Evolutionary conservation across 2,329 filamentous ascomycete species (phyloP).

Genomic region (Verticillium nubilum): DNA sequence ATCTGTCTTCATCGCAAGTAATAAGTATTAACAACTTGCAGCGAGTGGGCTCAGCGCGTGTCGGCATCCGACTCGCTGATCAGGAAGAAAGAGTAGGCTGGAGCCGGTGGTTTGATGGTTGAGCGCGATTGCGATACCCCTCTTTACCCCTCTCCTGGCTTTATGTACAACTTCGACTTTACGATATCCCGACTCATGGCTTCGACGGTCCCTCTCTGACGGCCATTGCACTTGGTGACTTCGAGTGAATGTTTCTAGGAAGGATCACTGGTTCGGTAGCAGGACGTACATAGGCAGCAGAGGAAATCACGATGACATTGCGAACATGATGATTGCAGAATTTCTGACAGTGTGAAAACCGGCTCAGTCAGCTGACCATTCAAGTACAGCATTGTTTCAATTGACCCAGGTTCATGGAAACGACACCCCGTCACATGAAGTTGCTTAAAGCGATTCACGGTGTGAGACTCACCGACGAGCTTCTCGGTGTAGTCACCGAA

Average conservation of each 20-base stretch:
- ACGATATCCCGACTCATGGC: constrained; percentile 12
- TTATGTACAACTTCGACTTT: constrained; percentile 4
- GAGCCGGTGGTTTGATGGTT: constrained; percentile 3
- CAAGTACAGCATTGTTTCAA: no score
- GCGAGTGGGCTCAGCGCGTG: constrained; percentile 64
- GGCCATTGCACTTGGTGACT: neutral
- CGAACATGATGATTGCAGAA: no score
- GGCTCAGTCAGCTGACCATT: no score
- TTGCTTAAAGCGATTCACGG: neutral
- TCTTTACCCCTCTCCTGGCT: constrained; percentile 12
- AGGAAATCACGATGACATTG: neutral
- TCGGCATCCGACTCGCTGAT: constrained; percentile 58
- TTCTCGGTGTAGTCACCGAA: neutral
- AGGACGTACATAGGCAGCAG: neutral
- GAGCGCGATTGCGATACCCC: constrained; percentile 13
- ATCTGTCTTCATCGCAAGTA: neutral
- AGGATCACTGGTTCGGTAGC: neutral
- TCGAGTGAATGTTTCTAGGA: neutral
- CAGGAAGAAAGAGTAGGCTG: constrained; percentile 37
- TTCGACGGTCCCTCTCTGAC: constrained; percentile 2
- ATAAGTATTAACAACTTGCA: constrained; percentile 26
- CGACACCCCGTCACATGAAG: no score
- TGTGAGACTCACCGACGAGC: neutral
- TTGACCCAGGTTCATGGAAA: no score
- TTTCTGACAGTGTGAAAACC: no score